Evolutionary conservation across 2,329 filamentous ascomycete species (phyloP), one percentile per base, ranked within the genome.

Genomic region (Raffaelea arxii): DNA sequence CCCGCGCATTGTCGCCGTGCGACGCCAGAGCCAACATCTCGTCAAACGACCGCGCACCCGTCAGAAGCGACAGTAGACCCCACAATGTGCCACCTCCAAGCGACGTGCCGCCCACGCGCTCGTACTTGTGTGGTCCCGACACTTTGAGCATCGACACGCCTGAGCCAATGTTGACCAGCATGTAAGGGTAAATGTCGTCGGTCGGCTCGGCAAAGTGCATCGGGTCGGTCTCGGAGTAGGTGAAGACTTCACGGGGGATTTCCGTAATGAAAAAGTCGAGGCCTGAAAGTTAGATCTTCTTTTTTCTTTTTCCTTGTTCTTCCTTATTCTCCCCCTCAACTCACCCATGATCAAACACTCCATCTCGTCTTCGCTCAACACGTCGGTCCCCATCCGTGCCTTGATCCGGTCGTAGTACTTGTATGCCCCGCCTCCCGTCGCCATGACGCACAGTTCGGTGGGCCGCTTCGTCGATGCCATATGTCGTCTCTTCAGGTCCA

Each of bases 221-320:
- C 4, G 90, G 89, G 56, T 92, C 83, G 27, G 78, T 77, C 62
- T 94, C 91, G 61, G 85, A 90, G 66, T 97, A 97, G 19, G 89
- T 96, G 60, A 98, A 98, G 46, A 98, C 91, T 66, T 98, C 92
- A 55, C 85, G 81, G 19, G 92, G 92, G 49, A 98, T 97, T 62
- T 97, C 90, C 54, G 88, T 94, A 60, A 97, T 97, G 72, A 98
- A 97, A 69, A 97, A 98, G 63, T 98, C 92, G 38, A 98, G 80
- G 12, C 91, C 89, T 88, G 56, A n/a, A 30, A 16, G 16, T 6
- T 32, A 6, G 6, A 14, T 36, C 12, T 36, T 6, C 32, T 36
- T 36, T 36, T 36, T 16, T 38, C 36, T 21, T 22, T 16, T 14
- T 14, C 36, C 6, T 10, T 19, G 6, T 19, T 21, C 16, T 21